These are phyloP conservation scores for Phytophthora colocasiae DNA, from an alignment of 352 stramenopile genomes.

Conservation along the genomic window DNA sequence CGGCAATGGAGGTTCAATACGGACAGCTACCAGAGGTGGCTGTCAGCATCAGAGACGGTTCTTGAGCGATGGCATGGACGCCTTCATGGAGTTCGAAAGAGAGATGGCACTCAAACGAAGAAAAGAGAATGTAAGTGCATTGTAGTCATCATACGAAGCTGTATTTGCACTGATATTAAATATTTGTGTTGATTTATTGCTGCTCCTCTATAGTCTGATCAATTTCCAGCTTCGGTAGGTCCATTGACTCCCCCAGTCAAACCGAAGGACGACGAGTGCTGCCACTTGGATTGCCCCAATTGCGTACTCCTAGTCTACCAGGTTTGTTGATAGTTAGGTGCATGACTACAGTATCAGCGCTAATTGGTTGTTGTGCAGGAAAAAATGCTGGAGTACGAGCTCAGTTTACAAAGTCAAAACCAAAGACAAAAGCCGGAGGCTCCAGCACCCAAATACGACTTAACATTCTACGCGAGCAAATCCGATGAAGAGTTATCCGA, in stretches of 20 bases:
- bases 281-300: constrained; percentile 85
- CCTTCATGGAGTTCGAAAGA: constrained; percentile 88
- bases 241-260: constrained; percentile 64
- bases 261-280: constrained; percentile 85
- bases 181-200: constrained; percentile 2
- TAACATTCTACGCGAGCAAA: constrained; percentile 55
- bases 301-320: constrained; percentile 89
- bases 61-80: constrained; percentile 66
- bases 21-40: background rate
- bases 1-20: background rate
- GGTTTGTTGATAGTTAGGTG: constrained; percentile 39
- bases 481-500: constrained; percentile 38
- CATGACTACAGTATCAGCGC: background rate
- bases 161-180: constrained; percentile 3
- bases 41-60: constrained; percentile 28
- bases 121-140: constrained; percentile 40
- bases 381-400: constrained; percentile 85
- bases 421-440: constrained; percentile 28
- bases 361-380: constrained; percentile 48
- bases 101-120: constrained; percentile 78
- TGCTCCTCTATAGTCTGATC: constrained; percentile 23
- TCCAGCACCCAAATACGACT: constrained; percentile 52
- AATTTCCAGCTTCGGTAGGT: constrained; percentile 18
- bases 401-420: constrained; percentile 51
- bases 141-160: background rate